Evolutionary conservation across 345 rosid genomes (phyloP).

Genomic region (Garcia nutans): DNA sequence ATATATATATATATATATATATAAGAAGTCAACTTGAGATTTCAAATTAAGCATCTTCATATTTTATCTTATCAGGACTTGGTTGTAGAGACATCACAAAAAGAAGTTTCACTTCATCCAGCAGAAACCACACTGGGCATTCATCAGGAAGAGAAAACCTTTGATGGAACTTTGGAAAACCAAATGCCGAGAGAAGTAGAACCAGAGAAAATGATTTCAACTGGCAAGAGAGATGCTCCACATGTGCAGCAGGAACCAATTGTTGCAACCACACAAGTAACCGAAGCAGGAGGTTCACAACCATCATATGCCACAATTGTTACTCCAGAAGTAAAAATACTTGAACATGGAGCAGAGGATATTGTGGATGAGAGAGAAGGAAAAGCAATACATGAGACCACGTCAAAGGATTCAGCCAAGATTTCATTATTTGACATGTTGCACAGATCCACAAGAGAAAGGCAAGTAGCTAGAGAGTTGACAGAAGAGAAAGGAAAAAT

Average conservation of each 20-base stretch:
- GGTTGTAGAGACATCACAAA: slow-evolving; percentile 16
- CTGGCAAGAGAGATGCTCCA: slow-evolving; percentile 22
- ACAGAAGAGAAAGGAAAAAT: slow-evolving; percentile 28
- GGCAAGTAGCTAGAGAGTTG: slow-evolving; percentile 19
- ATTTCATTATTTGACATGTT: slow-evolving; percentile 46
- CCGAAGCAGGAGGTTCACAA: slow-evolving; percentile 23
- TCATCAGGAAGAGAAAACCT: slow-evolving; percentile 27
- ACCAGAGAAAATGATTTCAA: slow-evolving; percentile 19
- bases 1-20: not conserved
- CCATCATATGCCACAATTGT: slow-evolving; percentile 28
- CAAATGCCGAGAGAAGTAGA: slow-evolving; percentile 34
- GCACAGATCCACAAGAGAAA: slow-evolving; percentile 36
- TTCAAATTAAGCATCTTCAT: slow-evolving; percentile 8
- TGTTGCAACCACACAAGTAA: slow-evolving; percentile 25
- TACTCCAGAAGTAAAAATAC: slow-evolving; percentile 22
- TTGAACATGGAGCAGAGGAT: slow-evolving; percentile 27
- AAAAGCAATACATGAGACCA: slow-evolving; percentile 26
- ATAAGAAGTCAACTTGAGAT: not conserved
- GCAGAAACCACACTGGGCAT: slow-evolving; percentile 24
- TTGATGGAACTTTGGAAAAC: slow-evolving; percentile 22
- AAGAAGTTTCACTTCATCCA: slow-evolving; percentile 11
- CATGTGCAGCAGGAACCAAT: slow-evolving; percentile 23
- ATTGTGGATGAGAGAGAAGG: slow-evolving; percentile 12
- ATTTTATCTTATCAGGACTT: slow-evolving; percentile 38
- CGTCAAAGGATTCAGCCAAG: slow-evolving; percentile 32